phyloP scores from a whole-genome alignment of 1,284 basidiomycete species.

The Fomes fomentarius region DNA sequence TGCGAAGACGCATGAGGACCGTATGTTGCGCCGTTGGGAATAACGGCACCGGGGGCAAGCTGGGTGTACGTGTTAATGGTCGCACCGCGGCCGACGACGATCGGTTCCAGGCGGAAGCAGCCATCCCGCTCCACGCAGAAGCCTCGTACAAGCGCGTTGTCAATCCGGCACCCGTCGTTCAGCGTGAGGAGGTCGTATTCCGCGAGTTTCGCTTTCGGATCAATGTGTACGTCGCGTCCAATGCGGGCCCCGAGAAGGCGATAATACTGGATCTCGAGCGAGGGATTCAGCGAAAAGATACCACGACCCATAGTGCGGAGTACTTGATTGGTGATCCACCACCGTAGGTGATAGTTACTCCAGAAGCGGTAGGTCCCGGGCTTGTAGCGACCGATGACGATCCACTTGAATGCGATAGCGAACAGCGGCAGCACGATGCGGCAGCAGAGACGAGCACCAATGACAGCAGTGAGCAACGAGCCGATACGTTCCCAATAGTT shows the following conservation, averaged over 20 bases:
- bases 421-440: slow-evolving; percentile 40
- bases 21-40: slow-evolving; percentile 41
- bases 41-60: slow-evolving; percentile 43
- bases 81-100: slow-evolving; percentile 42
- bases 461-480: slow-evolving; percentile 38
- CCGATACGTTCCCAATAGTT: slow-evolving; percentile 39
- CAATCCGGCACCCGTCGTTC: slow-evolving; percentile 45
- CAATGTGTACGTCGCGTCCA: slow-evolving; percentile 43
- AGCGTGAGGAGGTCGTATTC: slow-evolving; percentile 48
- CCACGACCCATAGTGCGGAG: slow-evolving; percentile 44
- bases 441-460: slow-evolving; percentile 35
- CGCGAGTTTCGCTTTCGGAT: slow-evolving; percentile 39
- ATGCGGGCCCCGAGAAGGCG: slow-evolving; percentile 49
- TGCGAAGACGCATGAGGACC: slow-evolving; percentile 49
- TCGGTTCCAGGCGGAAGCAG: slow-evolving; percentile 42
- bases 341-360: slow-evolving; percentile 44
- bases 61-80: slow-evolving; percentile 48
- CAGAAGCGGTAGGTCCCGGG: slow-evolving; percentile 44
- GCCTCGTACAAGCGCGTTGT: slow-evolving; percentile 43
- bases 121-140: slow-evolving; percentile 51
- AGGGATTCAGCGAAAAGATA: slow-evolving; percentile 44
- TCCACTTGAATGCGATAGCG: slow-evolving; percentile 47
- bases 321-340: slow-evolving; percentile 51
- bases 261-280: slow-evolving; percentile 42
- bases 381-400: slow-evolving; percentile 46